Conservation (phyloP, 345 rosid genomes). For the Eucalyptus sp. region DNA sequence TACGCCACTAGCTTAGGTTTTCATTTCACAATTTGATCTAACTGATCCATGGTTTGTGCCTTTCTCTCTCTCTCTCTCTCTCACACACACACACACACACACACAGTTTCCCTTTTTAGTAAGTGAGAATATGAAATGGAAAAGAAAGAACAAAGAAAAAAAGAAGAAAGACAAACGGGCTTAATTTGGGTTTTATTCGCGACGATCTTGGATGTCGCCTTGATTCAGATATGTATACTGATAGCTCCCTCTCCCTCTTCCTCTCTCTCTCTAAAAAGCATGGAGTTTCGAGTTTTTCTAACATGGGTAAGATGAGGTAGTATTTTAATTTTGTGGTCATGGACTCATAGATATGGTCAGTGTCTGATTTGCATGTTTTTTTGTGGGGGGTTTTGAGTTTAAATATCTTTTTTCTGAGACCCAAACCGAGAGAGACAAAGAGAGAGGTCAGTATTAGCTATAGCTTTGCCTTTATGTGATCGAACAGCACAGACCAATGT, state of each 20-base stretch:
- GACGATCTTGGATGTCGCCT: not conserved
- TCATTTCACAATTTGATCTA: not conserved
- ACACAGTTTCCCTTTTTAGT: not conserved
- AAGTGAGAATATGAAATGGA: not conserved
- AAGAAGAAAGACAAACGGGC: not conserved
- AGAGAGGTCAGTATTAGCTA: slow-evolving; percentile 16
- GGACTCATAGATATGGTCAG: not conserved
- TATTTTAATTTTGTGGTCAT: not conserved
- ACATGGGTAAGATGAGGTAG: not conserved
- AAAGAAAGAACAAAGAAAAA: not conserved
- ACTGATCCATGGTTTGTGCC: not conserved
- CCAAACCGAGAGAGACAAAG: not conserved
- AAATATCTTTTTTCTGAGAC: slow-evolving; percentile 17
- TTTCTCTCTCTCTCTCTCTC: slow-evolving; percentile 6
- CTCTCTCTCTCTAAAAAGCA: not conserved
- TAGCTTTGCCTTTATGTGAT: not conserved
- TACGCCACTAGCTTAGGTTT: not conserved
- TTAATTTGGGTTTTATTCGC: not conserved
- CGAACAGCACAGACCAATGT: slow-evolving; percentile 55
- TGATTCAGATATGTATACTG: not conserved
- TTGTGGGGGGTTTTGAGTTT: slow-evolving; percentile 1
- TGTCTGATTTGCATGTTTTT: not conserved
- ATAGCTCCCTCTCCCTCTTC: not conserved
- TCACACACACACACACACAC: not conserved
- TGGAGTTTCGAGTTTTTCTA: not conserved